Conservation (phyloP, 257 asterid species). For the Voacanga thouarsii region DNA sequence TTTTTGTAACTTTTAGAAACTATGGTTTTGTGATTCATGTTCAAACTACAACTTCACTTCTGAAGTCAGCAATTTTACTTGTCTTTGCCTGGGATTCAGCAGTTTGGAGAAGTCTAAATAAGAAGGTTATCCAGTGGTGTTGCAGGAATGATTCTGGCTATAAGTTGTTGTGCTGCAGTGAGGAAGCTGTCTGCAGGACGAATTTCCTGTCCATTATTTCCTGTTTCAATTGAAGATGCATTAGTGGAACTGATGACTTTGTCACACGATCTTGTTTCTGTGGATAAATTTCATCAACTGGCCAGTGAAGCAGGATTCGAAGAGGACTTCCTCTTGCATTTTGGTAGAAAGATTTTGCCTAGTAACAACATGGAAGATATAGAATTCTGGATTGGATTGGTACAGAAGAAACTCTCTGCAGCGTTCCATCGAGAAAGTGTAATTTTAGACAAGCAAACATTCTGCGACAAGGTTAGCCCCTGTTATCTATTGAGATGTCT, state of each 20-base stretch:
- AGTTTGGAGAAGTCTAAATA: slow-evolving; percentile 27
- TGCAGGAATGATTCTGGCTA: slow-evolving; percentile 77
- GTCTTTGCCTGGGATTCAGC: not conserved
- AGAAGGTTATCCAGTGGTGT: slow-evolving; percentile 61
- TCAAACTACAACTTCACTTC: slow-evolving; percentile 2
- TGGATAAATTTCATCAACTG: slow-evolving; percentile 56
- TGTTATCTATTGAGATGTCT: slow-evolving; percentile 7
- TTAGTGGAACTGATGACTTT: slow-evolving; percentile 55
- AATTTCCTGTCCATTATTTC: slow-evolving; percentile 39
- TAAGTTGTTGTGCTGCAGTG: slow-evolving; percentile 63
- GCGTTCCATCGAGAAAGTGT: slow-evolving; percentile 75
- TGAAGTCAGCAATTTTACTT: not conserved
- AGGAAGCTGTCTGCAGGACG: slow-evolving; percentile 46
- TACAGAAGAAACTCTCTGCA: slow-evolving; percentile 52
- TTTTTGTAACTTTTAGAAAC: not conserved
- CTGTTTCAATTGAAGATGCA: slow-evolving; percentile 39
- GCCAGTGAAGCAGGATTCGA: slow-evolving; percentile 86
- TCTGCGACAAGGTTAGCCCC: slow-evolving; percentile 47
- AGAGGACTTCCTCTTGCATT: slow-evolving; percentile 60
- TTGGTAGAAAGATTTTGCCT: slow-evolving; percentile 64
- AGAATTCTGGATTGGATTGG: slow-evolving; percentile 78
- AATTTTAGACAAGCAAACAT: slow-evolving; percentile 33
- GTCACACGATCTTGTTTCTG: slow-evolving; percentile 47
- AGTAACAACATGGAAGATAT: slow-evolving; percentile 47
- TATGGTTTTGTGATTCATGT: not conserved